Percentiles rank a stretch among this genome's conserved stretches.
phyloP scores from a whole-genome alignment of 768 basidiomycete genomes.

The Suillus occidentalis region DNA sequence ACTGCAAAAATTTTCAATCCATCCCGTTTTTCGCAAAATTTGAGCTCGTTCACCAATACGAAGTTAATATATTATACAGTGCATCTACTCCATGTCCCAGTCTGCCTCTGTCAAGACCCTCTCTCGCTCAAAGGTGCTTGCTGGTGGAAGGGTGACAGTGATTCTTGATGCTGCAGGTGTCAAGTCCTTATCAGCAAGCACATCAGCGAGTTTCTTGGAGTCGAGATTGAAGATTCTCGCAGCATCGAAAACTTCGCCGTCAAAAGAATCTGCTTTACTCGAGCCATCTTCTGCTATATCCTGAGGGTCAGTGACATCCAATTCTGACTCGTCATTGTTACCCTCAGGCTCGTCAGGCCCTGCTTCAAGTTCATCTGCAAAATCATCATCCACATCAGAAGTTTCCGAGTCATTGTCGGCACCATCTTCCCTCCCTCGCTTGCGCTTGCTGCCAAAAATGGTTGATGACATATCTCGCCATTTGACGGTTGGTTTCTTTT shows the following conservation, averaged over 20 bases:
- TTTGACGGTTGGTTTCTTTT: not conserved
- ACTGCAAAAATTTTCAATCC: not conserved
- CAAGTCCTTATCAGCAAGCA: not conserved
- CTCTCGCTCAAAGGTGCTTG: not conserved
- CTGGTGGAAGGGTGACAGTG: not conserved
- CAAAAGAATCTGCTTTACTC: not conserved
- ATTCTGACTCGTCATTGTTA: not conserved
- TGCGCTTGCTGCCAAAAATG: not conserved
- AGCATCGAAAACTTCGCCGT: not conserved
- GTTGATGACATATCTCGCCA: not conserved
- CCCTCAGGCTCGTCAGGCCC: not conserved
- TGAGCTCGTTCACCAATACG: not conserved
- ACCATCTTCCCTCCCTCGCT: not conserved
- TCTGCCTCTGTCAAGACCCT: not conserved
- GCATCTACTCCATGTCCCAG: not conserved
- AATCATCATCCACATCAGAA: not conserved
- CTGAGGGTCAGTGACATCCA: not conserved
- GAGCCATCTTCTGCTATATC: not conserved
- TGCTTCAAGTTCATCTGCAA: not conserved
- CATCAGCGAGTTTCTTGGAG: not conserved
- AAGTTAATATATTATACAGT: not conserved
- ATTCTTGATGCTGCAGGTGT: not conserved
- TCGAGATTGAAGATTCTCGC: not conserved
- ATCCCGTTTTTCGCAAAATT: not conserved
- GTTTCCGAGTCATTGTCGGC: not conserved